Base-by-base conservation (phyloP, 352 stramenopile genomes). In the Pythium rishiriense region DNA sequence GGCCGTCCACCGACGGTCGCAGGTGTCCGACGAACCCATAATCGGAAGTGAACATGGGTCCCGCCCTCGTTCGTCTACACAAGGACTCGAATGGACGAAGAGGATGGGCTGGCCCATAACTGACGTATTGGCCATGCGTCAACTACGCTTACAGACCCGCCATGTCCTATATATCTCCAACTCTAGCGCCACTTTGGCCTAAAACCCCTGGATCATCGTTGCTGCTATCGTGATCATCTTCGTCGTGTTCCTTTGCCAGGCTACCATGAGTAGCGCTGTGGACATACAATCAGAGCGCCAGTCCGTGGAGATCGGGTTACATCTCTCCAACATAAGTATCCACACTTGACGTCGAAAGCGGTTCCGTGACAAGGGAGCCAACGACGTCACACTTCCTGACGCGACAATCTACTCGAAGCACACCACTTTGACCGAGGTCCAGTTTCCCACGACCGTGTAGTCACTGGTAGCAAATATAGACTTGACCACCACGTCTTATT, bases 11-110 rank as follows among this genome's bases (percentile, higher is more conserved):
- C n/a, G n/a, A n/a, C n/a, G n/a, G n/a, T n/a, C n/a, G n/a, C n/a
- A n/a, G n/a, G n/a, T 39, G 39, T 46, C 39, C 39, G 22, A 46
- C 39, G 39, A 46, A 46, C 39, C 39, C 39, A 46, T 46, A 10
- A 46, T 46, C 14, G 19, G 22, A 46, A 46, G 22, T 46, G 39
- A 17, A 46, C 39, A 46, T n/a, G n/a, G n/a, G n/a, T n/a, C n/a
- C n/a, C n/a, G n/a, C n/a, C n/a, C n/a, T n/a, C n/a, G n/a, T n/a
- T n/a, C 39, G 39, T 39, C 33, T 39, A 39, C n/a, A n/a, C n/a
- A n/a, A n/a, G n/a, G n/a, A n/a, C n/a, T n/a, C n/a, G n/a, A n/a
- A n/a, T n/a, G n/a, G n/a, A n/a, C n/a, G n/a, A n/a, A n/a, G n/a
- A n/a, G n/a, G n/a, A n/a, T n/a, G n/a, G n/a, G n/a, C n/a, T n/a